These are phyloP conservation scores for Lactuca saligna DNA, from an alignment of 129 eudicot species.

Conservation along the genomic window DNA sequence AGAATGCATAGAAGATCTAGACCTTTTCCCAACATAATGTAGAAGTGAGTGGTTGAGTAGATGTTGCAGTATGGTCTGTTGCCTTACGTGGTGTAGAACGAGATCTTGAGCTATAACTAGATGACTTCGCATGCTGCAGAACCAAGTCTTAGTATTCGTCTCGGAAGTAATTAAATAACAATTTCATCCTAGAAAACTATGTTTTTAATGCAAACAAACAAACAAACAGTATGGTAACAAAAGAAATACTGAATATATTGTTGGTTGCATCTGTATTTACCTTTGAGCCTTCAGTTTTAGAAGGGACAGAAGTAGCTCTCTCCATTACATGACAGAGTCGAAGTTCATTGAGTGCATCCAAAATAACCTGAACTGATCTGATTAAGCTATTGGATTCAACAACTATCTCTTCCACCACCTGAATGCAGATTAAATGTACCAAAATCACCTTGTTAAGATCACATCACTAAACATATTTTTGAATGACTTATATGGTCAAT, in stretches of 20 bases:
- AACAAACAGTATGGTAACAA: not conserved
- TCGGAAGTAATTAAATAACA: conserved; percentile 5
- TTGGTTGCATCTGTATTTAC: conserved; percentile 34
- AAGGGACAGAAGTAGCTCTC: conserved; percentile 43
- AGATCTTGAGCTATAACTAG: conserved; percentile 69
- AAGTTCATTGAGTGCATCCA: conserved; percentile 90
- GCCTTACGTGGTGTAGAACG: conserved; percentile 60
- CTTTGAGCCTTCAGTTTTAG: conserved; percentile 59
- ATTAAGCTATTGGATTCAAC: conserved; percentile 62
- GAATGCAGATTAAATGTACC: conserved; percentile 14
- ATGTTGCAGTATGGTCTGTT: conserved; percentile 45
- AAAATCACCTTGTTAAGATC: conserved; percentile 10
- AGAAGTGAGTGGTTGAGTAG: conserved; percentile 37
- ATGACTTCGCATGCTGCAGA: conserved; percentile 49
- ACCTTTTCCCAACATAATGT: conserved; percentile 86
- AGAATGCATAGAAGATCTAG: conserved; percentile 9
- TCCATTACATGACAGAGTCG: conserved; percentile 73
- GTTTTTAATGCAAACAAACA: conserved; percentile 4
- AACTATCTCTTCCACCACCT: conserved; percentile 82
- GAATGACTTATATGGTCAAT: conserved; percentile 6
- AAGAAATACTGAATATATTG: not conserved
- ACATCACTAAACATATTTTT: not conserved
- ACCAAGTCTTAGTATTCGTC: conserved; percentile 10
- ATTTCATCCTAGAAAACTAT: not conserved
- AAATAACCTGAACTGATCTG: conserved; percentile 76